Evolutionary conservation across 441 rosid genomes (phyloP), one percentile per base, ranked within the genome.

Genomic region (Isatis lusitanica): DNA sequence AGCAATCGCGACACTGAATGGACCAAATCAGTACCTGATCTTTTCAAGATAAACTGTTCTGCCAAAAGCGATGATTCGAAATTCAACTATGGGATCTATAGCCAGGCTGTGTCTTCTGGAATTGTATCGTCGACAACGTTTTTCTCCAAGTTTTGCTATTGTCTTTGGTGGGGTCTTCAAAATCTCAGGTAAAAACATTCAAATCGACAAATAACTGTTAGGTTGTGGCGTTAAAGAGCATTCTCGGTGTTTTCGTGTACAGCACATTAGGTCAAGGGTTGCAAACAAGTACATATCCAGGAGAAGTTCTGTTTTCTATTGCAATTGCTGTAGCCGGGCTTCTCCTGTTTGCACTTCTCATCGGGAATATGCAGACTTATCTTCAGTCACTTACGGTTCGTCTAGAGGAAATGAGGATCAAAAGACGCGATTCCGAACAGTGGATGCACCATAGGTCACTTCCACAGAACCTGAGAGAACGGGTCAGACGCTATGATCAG

Each of bases 381-480:
- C 94, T 92, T 61, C 85, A 81, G 61, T 92, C 97, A 66, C 85
- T 92, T 31, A 84, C 90, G 0, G 74, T 92, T 77, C 94, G 97
- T 71, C 84, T 92, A 3, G 97, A 92, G 81, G 97, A 92, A 78
- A 92, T 92, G 97, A 88, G 97, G 78, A 82, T 92, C 81, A 92
- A 92, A 83, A 83, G 96, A 80, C 92, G 95, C 0, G 97, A 92
- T 75, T 87, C 97, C 0, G 97, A 90, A 81, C 96, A 90, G 52
- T 90, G 97, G 97, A 92, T 92, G 97, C 97, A 87, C 74, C 94
- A 92, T 60, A 90, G 96, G 7, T 79, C 88, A 74, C 96, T 92
- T 31, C 97, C 97, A 3, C 85, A 66, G 90, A 57, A 68, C 26
- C 52, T 68, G 6, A 68, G 73, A 18, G 65, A 69, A 56, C 55